A percentile compares a stretch with the other conserved stretches of the same genome.
Evolutionary conservation across 106 monocot genomes (phyloP).

Genomic region (Vanilla planifolia): DNA sequence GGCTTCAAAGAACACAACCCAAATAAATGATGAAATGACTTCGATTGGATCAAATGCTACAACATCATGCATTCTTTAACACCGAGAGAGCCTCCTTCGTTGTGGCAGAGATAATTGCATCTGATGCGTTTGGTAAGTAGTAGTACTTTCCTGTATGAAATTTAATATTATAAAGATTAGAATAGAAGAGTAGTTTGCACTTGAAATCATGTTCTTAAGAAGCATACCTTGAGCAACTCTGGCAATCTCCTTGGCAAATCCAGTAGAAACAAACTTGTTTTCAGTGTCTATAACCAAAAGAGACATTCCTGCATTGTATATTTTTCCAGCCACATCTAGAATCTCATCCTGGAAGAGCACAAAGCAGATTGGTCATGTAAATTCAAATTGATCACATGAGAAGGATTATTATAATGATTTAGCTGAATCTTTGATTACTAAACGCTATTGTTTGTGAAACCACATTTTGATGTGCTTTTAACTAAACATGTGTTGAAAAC

Average conservation of each 20-base stretch:
- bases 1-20: too few relatives aligned
- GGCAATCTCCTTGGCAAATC: slow-evolving; percentile 98
- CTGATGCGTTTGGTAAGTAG: slow-evolving; percentile 98
- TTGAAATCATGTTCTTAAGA: not conserved
- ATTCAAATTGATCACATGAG: too few relatives aligned
- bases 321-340: slow-evolving; percentile 90
- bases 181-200: too few relatives aligned
- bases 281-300: slow-evolving; percentile 98
- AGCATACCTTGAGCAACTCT: slow-evolving; percentile 84
- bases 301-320: slow-evolving; percentile 97
- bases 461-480: too few relatives aligned
- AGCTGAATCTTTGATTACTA: too few relatives aligned
- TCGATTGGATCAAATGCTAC: not conserved
- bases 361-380: too few relatives aligned
- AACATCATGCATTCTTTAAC: slow-evolving; percentile 60
- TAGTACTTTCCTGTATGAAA: slow-evolving; percentile 89
- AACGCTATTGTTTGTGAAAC: too few relatives aligned
- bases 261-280: slow-evolving; percentile 99
- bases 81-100: slow-evolving; percentile 78
- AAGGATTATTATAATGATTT: too few relatives aligned
- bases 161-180: too few relatives aligned
- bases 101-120: slow-evolving; percentile 92
- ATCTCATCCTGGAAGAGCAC: slow-evolving; percentile 94
- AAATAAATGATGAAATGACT: not conserved
- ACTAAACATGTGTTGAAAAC: too few relatives aligned